These are phyloP conservation scores for Agroathelia rolfsii DNA, from an alignment of 1,284 basidiomycete species.

Conservation along the genomic window DNA sequence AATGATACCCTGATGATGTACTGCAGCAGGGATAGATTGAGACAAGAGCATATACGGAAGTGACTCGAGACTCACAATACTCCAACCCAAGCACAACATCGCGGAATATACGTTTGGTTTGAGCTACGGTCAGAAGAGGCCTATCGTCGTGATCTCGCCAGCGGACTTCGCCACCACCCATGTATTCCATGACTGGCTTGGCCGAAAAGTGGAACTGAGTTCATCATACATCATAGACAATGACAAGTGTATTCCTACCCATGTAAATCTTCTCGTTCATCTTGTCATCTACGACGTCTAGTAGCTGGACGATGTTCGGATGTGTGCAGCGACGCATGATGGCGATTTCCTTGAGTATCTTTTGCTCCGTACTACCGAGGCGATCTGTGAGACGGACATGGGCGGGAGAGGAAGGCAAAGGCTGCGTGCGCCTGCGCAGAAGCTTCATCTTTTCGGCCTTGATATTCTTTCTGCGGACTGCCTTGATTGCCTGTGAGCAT, in stretches of 20 bases:
- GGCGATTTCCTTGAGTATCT: constrained; percentile 86
- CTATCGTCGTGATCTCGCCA: constrained; percentile 45
- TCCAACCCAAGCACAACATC: constrained; percentile 69
- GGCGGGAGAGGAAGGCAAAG: background rate
- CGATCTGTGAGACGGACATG: constrained; percentile 4
- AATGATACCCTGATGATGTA: constrained; percentile 74
- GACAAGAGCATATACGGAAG: no score
- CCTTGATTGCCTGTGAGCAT: constrained; percentile 5
- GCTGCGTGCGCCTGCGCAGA: background rate
- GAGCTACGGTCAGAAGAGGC: constrained; percentile 52
- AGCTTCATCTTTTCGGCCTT: constrained; percentile 4
- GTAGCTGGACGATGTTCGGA: constrained; percentile 83
- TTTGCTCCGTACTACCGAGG: constrained; percentile 26
- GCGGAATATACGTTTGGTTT: constrained; percentile 55
- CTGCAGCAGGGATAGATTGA: constrained; percentile 21
- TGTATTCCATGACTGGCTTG: constrained; percentile 68
- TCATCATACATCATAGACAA: constrained; percentile 23
- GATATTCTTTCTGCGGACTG: constrained; percentile 1
- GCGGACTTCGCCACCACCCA: constrained; percentile 63
- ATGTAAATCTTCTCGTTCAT: constrained; percentile 88
- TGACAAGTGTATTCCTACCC: constrained; percentile 46
- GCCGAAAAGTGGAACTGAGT: constrained; percentile 8
- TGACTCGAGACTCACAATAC: constrained; percentile 47
- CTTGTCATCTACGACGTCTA: constrained; percentile 94
- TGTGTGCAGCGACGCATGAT: constrained; percentile 97